Base-by-base conservation (phyloP, 371 early-diverging fungal species). In the Mortierella sp. region DNA sequence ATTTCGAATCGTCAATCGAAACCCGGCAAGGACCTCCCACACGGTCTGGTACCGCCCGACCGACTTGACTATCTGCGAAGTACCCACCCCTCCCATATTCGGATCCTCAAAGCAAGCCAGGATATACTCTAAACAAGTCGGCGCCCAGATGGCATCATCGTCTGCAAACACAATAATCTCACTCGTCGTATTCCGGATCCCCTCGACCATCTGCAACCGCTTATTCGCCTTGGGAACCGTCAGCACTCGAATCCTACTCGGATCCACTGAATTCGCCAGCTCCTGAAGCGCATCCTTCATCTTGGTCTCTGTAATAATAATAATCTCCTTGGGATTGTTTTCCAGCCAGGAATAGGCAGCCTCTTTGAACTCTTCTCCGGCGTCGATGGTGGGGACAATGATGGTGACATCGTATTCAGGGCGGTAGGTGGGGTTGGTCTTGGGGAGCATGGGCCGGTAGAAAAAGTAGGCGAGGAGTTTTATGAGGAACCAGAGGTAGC, bases 101-200 rank as follows among this genome's bases (percentile, higher is more conserved):
- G 90, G 88, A 78, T 95, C 94, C 78, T 95, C 95, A 87, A 95
- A 95, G 43, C 94, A 94, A 6, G 95, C 95, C 78, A 95, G 83
- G 69, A 94, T 91, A 77, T 93, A 95, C 53, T 89, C 88, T 5
- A 94, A 80, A 8, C 43, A 43, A 43, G 43, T 43, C 48, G 13
- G 48, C 88, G 91, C 88, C 94, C 95, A 95, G 37, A 95, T 90
- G 26, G 92, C 95, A 80, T 94, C 94, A 73, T 95, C 95, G 71
- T 95, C 94, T 26, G 93, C 92, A 79, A 95, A 95, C 8, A 95
- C 94, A 73, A 93, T 89, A 69, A 95, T 93, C 75, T 93, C 94
- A 3, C 92, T 93, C 8, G 88, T 88, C 1, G 92, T 91, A 54
- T 92, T 91, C 78, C 92, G 91, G 72, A 94, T 90, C 5, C 95